These are phyloP conservation scores for Saraca asoca DNA, from an alignment of 331 rosid genomes.

Conservation along the genomic window DNA sequence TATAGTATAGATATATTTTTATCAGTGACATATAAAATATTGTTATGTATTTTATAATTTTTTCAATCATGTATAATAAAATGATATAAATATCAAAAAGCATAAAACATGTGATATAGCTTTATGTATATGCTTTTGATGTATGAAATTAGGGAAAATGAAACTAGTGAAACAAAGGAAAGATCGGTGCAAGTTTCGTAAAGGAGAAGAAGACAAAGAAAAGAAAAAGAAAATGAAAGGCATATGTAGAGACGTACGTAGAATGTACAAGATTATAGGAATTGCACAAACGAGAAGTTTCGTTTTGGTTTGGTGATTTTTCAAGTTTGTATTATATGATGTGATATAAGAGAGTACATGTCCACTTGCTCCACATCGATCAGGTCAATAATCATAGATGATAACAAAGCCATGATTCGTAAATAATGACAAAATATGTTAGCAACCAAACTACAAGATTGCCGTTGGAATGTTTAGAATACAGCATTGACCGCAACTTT, in stretches of 20 bases:
- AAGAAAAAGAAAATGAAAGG: slow-evolving; percentile 13
- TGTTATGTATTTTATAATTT: too few species aligned
- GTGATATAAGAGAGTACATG: slow-evolving; percentile 38
- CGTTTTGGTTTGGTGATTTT: slow-evolving; percentile 42
- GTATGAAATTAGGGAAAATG: too few species aligned
- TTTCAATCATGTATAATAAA: too few species aligned
- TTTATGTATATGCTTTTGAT: too few species aligned
- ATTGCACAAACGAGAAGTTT: slow-evolving; percentile 46
- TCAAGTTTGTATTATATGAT: slow-evolving; percentile 33
- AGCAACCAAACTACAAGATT: slow-evolving; percentile 50
- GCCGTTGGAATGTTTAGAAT: slow-evolving; percentile 33
- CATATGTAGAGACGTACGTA: slow-evolving; percentile 27
- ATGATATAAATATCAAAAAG: too few species aligned
- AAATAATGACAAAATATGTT: slow-evolving; percentile 47
- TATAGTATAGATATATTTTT: too few species aligned
- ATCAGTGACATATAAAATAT: too few species aligned
- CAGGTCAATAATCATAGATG: slow-evolving; percentile 44
- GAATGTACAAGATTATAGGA: slow-evolving; percentile 39
- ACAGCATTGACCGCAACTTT: too few species aligned
- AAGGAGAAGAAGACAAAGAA: not conserved
- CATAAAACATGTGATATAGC: too few species aligned
- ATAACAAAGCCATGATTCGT: slow-evolving; percentile 48
- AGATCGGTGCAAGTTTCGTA: too few species aligned
- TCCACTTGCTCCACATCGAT: slow-evolving; percentile 34
- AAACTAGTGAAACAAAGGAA: too few species aligned